Evolutionary conservation across 208 protist species (phyloP), one percentile per base, ranked within the genome.

Genomic region (Acanthamoeba culbertsoni): DNA sequence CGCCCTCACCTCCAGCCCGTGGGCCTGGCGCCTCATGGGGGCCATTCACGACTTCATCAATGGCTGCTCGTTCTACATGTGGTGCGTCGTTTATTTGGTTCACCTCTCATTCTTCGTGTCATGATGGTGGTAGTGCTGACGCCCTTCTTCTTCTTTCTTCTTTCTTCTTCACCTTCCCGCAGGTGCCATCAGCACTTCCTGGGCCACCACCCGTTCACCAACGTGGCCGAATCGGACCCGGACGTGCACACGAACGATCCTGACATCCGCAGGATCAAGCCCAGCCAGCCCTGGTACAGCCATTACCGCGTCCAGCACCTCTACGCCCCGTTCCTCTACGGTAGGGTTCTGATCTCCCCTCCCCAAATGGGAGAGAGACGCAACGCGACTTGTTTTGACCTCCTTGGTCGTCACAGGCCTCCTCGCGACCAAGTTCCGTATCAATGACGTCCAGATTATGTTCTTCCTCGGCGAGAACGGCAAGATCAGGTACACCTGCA

Each of bases 161-260:
- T n/a, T n/a, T n/a, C n/a, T n/a, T n/a, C n/a, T n/a, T n/a, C 43
- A 14, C 42, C 5, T 3, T 8, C 1, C 0, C 20, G 31, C 31
- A 84, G 73, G 73, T 84, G 73, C 45, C 94, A 96, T 46, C 95
- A 96, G 94, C 95, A 96, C 51, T 55, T 96, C 4, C 53, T 96
- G 26, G 95, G 95, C 46, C 95, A 96, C 57, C 95, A 96, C 57
- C 77, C 94, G 0, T 96, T 96, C 93, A 96, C 95, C 20, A 96
- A 96, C 37, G 84, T 96, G 42, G 48, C 93, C 43, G 94, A 91
- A 5, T 91, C 93, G 3, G 95, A 96, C 62, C 95, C 95, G 35
- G 95, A 96, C 92, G 43, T 96, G 35, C 94, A 92, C 51, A 92
- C 93, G 26, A 84, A 68, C 75, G 93, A 96, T 28, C 73, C 75